Conservation (phyloP, 257 asterid genomes). For the Capsicum chinense region DNA sequence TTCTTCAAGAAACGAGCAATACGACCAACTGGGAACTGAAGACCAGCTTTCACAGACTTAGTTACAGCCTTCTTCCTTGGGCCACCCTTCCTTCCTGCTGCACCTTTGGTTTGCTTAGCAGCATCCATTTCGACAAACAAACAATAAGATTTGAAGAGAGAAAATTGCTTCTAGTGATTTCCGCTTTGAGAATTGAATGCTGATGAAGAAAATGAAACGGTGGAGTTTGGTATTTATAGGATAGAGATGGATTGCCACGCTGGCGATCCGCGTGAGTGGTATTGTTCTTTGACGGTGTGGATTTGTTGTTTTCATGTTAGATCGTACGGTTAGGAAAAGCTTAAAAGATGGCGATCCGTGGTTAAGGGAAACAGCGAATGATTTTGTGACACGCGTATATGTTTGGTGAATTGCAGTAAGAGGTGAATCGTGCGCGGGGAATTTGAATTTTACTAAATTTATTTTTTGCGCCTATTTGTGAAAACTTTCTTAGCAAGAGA, state of each 20-base stretch:
- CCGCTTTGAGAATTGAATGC: background rate
- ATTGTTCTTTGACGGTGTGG: background rate
- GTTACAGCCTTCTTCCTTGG: slow-evolving; percentile 49
- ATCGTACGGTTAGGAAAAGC: slow-evolving; percentile 5
- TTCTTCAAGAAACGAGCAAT: slow-evolving; percentile 51
- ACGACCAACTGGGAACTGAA: slow-evolving; percentile 61
- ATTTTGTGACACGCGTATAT: background rate
- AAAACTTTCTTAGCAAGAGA: background rate
- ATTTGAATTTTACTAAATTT: background rate
- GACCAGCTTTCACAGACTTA: slow-evolving; percentile 56
- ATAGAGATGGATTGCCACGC: slow-evolving; percentile 27
- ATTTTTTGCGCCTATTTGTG: background rate
- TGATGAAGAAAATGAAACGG: background rate
- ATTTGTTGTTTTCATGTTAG: background rate
- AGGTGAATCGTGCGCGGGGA: background rate
- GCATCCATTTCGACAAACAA: slow-evolving; percentile 25
- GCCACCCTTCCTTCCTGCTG: slow-evolving; percentile 52
- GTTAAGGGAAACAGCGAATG: background rate
- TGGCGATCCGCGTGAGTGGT: slow-evolving; percentile 33
- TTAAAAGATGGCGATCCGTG: background rate
- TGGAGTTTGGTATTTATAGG: slow-evolving; percentile 18
- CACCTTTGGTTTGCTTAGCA: slow-evolving; percentile 31
- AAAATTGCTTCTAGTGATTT: fast-evolving
- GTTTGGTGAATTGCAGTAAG: background rate
- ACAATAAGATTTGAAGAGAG: background rate